phyloP scores from a whole-genome alignment of 805 yeast genomes.

The Yamadazyma philogaea region DNA sequence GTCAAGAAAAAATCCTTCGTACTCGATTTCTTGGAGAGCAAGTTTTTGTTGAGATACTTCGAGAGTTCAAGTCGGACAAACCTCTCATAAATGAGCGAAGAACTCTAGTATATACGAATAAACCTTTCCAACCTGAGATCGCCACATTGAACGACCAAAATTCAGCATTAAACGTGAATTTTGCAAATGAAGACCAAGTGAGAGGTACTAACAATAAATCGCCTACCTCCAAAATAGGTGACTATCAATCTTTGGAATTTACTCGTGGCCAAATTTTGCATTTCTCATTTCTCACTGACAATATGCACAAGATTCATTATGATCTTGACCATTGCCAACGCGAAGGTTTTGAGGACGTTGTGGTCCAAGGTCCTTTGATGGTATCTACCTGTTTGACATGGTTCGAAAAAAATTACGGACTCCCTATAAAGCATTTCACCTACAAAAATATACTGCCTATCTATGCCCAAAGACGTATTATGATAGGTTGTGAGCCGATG shows the following conservation, averaged over 20 bases:
- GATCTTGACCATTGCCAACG: slow-evolving; percentile 52
- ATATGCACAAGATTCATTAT: slow-evolving; percentile 82
- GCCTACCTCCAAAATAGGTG: not conserved
- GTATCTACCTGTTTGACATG: slow-evolving; percentile 59
- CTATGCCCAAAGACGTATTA: not conserved
- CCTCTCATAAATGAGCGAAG: slow-evolving; percentile 48
- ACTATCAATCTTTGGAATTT: not conserved
- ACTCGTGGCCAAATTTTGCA: slow-evolving; percentile 29
- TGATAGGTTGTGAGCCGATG: not conserved
- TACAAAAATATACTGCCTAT: slow-evolving; percentile 5
- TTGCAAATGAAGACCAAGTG: not conserved
- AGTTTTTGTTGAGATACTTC: slow-evolving; percentile 52
- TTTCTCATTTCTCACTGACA: slow-evolving; percentile 74
- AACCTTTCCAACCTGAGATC: slow-evolving; percentile 24
- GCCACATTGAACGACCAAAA: not conserved
- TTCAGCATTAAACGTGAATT: not conserved
- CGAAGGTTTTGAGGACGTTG: slow-evolving; percentile 60
- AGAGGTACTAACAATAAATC: not conserved
- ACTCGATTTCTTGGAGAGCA: slow-evolving; percentile 35
- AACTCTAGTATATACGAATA: slow-evolving; percentile 54
- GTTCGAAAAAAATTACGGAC: slow-evolving; percentile 23
- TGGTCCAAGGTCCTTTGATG: slow-evolving; percentile 82
- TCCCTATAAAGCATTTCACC: not conserved
- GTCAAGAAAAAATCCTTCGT: slow-evolving; percentile 51
- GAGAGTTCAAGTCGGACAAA: slow-evolving; percentile 24